Conservation (phyloP, 2,329 filamentous ascomycete genomes). For the Metarhizium sp. region DNA sequence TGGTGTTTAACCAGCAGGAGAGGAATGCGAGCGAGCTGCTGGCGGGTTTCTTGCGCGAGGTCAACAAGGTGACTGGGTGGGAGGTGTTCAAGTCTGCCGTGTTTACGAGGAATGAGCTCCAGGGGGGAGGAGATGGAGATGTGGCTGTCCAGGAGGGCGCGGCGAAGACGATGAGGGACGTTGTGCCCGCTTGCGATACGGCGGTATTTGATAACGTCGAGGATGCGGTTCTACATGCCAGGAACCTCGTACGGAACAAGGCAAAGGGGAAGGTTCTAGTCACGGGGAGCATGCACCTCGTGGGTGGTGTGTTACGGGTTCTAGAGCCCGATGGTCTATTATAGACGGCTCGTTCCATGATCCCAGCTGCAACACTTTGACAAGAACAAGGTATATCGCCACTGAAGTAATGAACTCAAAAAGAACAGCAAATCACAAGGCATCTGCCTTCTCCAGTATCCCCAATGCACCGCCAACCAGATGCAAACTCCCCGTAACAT, state of each 20-base stretch:
- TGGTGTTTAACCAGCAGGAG: constrained; percentile 92
- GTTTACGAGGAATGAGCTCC: constrained; percentile 65
- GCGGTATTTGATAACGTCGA: constrained; percentile 58
- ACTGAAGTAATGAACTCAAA: background rate
- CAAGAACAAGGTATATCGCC: background rate
- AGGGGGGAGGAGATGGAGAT: constrained; percentile 19
- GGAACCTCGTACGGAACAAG: constrained; percentile 24
- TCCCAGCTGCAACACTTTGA: background rate
- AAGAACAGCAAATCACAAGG: constrained; percentile 19
- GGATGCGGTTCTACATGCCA: constrained; percentile 54
- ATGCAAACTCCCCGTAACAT: constrained; percentile 55
- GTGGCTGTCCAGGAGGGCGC: constrained; percentile 58
- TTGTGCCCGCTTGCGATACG: constrained; percentile 37
- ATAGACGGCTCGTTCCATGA: constrained; percentile 11
- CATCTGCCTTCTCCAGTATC: constrained; percentile 37
- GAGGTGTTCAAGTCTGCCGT: constrained; percentile 60
- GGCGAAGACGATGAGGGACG: constrained; percentile 47
- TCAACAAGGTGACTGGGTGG: constrained; percentile 29
- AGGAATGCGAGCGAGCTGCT: constrained; percentile 63
- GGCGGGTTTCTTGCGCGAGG: constrained; percentile 47
- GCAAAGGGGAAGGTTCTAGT: constrained; percentile 47
- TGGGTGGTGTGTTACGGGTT: constrained; percentile 67
- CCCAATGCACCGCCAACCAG: constrained; percentile 47
- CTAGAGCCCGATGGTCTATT: constrained; percentile 41
- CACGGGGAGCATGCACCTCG: constrained; percentile 78